Percentiles rank a stretch among this genome's conserved stretches.
These are phyloP conservation scores for Colletotrichum paranaense DNA, from an alignment of 2,329 filamentous ascomycete genomes.

Conservation along the genomic window DNA sequence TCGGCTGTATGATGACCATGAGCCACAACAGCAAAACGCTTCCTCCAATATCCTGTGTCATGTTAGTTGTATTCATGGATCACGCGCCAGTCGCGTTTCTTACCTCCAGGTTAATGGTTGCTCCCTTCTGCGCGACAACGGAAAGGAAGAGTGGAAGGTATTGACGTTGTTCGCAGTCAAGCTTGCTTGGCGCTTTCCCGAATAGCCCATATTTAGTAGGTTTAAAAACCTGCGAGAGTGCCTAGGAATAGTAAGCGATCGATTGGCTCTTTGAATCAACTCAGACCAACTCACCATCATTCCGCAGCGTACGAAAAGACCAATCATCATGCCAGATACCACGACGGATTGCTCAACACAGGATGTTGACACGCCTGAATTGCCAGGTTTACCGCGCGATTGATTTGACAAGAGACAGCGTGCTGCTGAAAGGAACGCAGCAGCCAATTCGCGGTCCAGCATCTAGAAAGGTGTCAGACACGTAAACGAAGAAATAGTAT, in stretches of 20 bases:
- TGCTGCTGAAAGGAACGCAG: slow-evolving; percentile 60
- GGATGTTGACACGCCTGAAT: slow-evolving; percentile 33
- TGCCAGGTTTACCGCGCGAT: slow-evolving; percentile 10
- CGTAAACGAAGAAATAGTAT: not conserved
- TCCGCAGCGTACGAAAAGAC: slow-evolving; percentile 56
- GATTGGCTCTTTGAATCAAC: slow-evolving; percentile 13
- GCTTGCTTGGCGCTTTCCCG: slow-evolving; percentile 50
- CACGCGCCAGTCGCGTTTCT: slow-evolving; percentile 22
- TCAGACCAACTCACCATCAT: slow-evolving; percentile 48
- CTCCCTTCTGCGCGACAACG: slow-evolving; percentile 56
- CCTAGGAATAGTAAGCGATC: slow-evolving; percentile 43
- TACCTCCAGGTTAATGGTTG: slow-evolving; percentile 58
- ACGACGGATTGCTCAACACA: slow-evolving; percentile 58
- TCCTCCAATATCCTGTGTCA: slow-evolving; percentile 51
- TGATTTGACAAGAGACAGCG: slow-evolving; percentile 48
- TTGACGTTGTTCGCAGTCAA: slow-evolving; percentile 54
- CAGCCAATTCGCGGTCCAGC: slow-evolving; percentile 61
- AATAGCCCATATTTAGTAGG: slow-evolving; percentile 63
- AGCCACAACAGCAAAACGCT: slow-evolving; percentile 64
- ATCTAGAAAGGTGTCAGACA: slow-evolving; percentile 43
- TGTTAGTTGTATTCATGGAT: slow-evolving; percentile 12
- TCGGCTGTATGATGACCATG: slow-evolving; percentile 62
- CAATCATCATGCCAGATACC: slow-evolving; percentile 59
- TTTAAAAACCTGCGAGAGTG: slow-evolving; percentile 58
- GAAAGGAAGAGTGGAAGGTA: slow-evolving; percentile 64